phyloP scores from a whole-genome alignment of 192 early-diverging fungal genomes.

The Cladochytrium replicatum region DNA sequence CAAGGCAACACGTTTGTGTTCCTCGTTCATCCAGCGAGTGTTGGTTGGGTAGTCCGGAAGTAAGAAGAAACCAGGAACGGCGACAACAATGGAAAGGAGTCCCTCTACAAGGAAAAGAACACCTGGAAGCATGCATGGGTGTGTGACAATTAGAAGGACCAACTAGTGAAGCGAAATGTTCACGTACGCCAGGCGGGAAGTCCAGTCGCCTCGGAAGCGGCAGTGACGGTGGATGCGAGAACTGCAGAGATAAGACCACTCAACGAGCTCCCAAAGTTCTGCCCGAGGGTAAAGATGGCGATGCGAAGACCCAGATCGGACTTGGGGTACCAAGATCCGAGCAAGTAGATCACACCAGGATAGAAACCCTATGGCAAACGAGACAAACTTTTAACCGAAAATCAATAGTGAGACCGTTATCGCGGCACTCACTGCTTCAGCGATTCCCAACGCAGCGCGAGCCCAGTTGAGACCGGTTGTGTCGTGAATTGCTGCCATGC shows the following conservation, averaged over 20 bases:
- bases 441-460: background rate
- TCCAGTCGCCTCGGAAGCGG: background rate
- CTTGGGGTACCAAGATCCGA: background rate
- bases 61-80: background rate
- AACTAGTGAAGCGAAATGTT: background rate
- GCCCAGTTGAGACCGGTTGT: too few relatives aligned
- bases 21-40: background rate
- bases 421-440: background rate
- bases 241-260: background rate
- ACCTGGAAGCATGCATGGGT: too few relatives aligned
- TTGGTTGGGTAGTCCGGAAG: background rate
- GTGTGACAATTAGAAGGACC: too few relatives aligned
- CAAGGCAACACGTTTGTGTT: background rate
- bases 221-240: background rate
- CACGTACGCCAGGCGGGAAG: background rate
- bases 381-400: background rate
- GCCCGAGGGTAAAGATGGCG: background rate
- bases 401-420: background rate
- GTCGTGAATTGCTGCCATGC: background rate
- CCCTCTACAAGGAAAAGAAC: background rate
- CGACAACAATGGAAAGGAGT: background rate
- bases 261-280: background rate
- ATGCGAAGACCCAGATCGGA: background rate
- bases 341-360: background rate
- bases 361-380: background rate